Evolutionary conservation across 75 land plant species (phyloP), one percentile per base, ranked within the genome.

Genomic region (Selaginella tamariscina): DNA sequence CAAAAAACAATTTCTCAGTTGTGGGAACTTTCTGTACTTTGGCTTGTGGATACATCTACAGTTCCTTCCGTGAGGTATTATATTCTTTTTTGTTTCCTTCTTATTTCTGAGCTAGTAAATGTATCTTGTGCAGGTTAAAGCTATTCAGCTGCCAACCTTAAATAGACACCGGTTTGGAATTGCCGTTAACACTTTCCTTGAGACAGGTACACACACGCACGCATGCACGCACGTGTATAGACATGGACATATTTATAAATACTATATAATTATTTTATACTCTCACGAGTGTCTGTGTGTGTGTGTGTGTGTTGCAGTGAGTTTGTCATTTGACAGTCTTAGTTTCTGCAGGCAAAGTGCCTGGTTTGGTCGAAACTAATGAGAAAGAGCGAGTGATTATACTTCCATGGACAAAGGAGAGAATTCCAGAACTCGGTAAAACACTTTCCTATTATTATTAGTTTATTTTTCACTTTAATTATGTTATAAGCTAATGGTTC

Each of bases 1-100:
- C 99, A 29, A 94, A 84, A 72, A 77, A 74, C 68, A 94, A 90
- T 71, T 95, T 94, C 28, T 85, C 96, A 0, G 60, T 90, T 72
- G 56, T 82, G 60, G 72, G 83, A 24, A 80, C 99, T 20, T 94
- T 94, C 75, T 73, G 81, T n/a, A 80, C 86, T 21, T 84, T 94
- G 26, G 89, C 99, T 1, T 87, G 91, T 78, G 99, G 96, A 65
- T 90, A 94, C 70, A 57, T 94, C 11, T 63, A 83, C 60, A 85
- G 97, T 69, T 90, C 99, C 33, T 94, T 85, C 69, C 80, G 85
- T 72, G 99, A 94, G 96, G 99, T 94, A 9, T 64, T 70, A 0
- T 2, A 31, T 22, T 1, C 30, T 0, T 68, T 39, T 68, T 23
- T 11, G 67, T 2, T 15, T 13, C 32, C 21, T 65, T 65, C 26